Evolutionary conservation across 2,329 filamentous ascomycete species (phyloP).

Genomic region (Balansia obtecta): DNA sequence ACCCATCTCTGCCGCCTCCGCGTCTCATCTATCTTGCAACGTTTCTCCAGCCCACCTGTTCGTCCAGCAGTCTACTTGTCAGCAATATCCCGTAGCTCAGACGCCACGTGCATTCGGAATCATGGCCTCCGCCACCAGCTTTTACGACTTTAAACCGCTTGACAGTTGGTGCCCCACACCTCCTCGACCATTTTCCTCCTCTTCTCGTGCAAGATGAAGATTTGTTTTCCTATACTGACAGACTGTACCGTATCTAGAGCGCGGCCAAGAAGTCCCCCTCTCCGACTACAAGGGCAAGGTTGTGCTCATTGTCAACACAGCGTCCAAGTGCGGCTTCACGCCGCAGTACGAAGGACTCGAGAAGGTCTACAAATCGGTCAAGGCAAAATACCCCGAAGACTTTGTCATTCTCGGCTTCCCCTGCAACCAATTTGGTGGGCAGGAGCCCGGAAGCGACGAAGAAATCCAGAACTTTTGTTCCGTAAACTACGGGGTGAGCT

Average conservation of each 20-base stretch:
- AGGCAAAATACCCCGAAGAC: slow-evolving; percentile 55
- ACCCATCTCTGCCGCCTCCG: not conserved
- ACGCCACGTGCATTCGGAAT: slow-evolving; percentile 9
- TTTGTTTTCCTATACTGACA: slow-evolving; percentile 5
- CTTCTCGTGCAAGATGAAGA: not conserved
- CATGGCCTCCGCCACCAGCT: slow-evolving; percentile 33
- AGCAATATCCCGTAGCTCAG: not conserved
- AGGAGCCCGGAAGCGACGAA: slow-evolving; percentile 77
- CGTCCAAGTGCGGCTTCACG: slow-evolving; percentile 97
- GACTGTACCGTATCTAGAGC: slow-evolving; percentile 15
- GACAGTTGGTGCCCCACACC: slow-evolving; percentile 43
- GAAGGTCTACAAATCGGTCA: slow-evolving; percentile 71
- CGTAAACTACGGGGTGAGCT: slow-evolving; percentile 82
- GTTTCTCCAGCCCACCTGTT: not conserved
- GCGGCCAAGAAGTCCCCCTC: slow-evolving; percentile 60
- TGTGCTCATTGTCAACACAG: slow-evolving; percentile 91
- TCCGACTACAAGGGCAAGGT: slow-evolving; percentile 76
- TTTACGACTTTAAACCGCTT: slow-evolving; percentile 77
- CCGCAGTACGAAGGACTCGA: slow-evolving; percentile 89
- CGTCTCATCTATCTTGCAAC: not conserved
- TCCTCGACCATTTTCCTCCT: not conserved
- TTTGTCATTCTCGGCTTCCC: slow-evolving; percentile 91
- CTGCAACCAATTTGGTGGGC: slow-evolving; percentile 91
- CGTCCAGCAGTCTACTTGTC: not conserved
- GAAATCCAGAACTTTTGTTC: slow-evolving; percentile 79